These are phyloP conservation scores for Colletotrichum truncatum DNA, from an alignment of 2,329 filamentous ascomycete species.

Conservation along the genomic window DNA sequence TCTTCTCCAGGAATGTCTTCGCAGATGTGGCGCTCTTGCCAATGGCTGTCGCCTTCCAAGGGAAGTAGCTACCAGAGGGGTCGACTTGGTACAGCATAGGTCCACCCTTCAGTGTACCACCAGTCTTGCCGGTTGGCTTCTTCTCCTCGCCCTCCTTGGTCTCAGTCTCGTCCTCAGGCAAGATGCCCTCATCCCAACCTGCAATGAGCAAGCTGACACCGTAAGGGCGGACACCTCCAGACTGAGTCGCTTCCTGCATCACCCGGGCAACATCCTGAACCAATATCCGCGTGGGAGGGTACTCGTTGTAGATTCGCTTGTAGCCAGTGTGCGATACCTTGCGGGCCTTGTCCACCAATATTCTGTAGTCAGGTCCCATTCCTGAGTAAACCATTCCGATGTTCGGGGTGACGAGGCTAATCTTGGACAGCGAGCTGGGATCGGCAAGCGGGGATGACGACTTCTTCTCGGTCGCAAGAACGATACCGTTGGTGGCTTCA, in stretches of 20 bases:
- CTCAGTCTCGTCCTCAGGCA: slow-evolving; percentile 78
- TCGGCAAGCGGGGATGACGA: slow-evolving; percentile 98
- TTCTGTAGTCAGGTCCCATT: slow-evolving; percentile 98
- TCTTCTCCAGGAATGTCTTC: slow-evolving; percentile 99
- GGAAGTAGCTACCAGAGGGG: slow-evolving; percentile 98
- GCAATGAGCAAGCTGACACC: slow-evolving; percentile 95
- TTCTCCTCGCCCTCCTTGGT: slow-evolving; percentile 70
- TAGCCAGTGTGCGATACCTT: slow-evolving; percentile 98
- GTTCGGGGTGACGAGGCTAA: slow-evolving; percentile 97
- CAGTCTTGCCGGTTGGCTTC: slow-evolving; percentile 85
- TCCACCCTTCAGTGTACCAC: slow-evolving; percentile 93
- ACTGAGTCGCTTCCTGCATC: slow-evolving; percentile 99
- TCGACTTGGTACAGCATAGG: slow-evolving; percentile 99
- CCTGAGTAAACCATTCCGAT: slow-evolving; percentile 99
- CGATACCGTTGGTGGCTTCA: slow-evolving; percentile 95
- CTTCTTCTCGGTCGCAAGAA: slow-evolving; percentile 99
- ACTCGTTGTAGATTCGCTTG: slow-evolving; percentile 99
- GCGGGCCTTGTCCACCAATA: slow-evolving; percentile 95
- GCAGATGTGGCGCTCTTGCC: slow-evolving; percentile 98
- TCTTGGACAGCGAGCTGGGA: slow-evolving; percentile 92
- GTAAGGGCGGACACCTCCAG: slow-evolving; percentile 95
- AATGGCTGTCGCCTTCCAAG: slow-evolving; percentile 99
- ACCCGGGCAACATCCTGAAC: slow-evolving; percentile 97
- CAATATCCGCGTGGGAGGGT: slow-evolving; percentile 98
- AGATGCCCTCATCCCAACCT: slow-evolving; percentile 96